Base-by-base conservation (phyloP, 805 yeast species). In the Candida insectalens region DNA sequence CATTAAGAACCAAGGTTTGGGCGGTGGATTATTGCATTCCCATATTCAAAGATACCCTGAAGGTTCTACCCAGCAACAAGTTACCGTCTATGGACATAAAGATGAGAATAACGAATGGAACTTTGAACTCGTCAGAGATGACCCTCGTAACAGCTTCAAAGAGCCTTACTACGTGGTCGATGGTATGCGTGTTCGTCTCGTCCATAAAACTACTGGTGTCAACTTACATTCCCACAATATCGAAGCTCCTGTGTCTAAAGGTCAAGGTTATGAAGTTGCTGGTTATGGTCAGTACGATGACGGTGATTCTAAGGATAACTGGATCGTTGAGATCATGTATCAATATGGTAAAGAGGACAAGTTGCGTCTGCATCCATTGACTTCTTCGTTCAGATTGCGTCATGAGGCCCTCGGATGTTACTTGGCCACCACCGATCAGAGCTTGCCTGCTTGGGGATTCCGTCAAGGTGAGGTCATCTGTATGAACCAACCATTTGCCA, bases 1-100 rank as follows among this genome's bases (percentile, higher is more conserved):
- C 1, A 41, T 83, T 25, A 66, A 83, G 46, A 74, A 80, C 17
- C 83, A 77, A 46, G 85, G 84, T 2, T 60, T 78, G 33, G 70
- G 83, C 33, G 83, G 84, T 14, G 76, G 80, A 36, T 67, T 85
- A 42, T 61, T 92, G 38, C 98, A 92, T 54, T 89, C 97, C 2
- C 98, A 92, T 52, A 63, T 65, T 12, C 92, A 83, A 51, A 53
- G 65, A 6, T 92, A 80, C 53, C 98, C 98, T 9, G 85, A 75
- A 40, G 97, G 97, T 3, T 84, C 96, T 2, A 73, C 73, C 41
- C 97, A 92, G 60, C 95, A 87, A 55, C 99, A 92, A 59, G 67
- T 92, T 33, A 92, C 98, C n/a, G 82, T 89, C 12, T 92, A 92
- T 56, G 87, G 89, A n/a, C 85, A 74, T 58, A 83, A 83, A 50